Base-by-base conservation (phyloP, 495 filamentous ascomycete species). In the Lindgomyces ingoldianus region DNA sequence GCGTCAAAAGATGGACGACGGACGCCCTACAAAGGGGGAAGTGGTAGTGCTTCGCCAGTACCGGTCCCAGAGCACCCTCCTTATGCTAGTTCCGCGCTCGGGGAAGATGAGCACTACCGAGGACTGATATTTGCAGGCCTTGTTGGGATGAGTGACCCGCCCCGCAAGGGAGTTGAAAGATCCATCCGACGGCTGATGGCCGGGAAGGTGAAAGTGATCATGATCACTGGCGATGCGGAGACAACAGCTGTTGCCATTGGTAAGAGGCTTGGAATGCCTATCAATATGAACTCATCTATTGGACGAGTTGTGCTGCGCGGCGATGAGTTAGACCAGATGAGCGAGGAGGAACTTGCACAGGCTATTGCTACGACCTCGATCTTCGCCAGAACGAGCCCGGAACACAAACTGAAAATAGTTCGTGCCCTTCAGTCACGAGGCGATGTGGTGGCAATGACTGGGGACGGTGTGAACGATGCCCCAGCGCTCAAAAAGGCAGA, bases 391-490 rank as follows among this genome's bases (percentile, higher is more conserved):
- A 97, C 95, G 14, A 96, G 90, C 66, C 94, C 94, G 2, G 94
- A 98, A 59, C 94, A 98, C 77, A 98, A 98, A 75, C 82, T 98
- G 81, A 97, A 96, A 73, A 98, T 98, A 72, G 87, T 98, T 63
- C 82, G 83, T 50, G 95, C 94, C 0, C 84, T 98, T 33, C 94
- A 98, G 72, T 83, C 89, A 41, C 89, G 93, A 27, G 94, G 95
- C 29, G 95, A 98, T 75, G 92, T 98, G 27, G 95, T 98, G 46
- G 94, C 94, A 56, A 98, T 98, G 94, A 98, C 94, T 4, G 94
- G 94, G 8, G 94, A 98, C 69, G 94, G 94, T 57, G 94, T 98
- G 49, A 98, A 98, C 68, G 94, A 98, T 77, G 94, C 94, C 21
- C 94, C 94, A 2, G 94, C 94, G 2, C 79, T 98, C 56, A 98